Conservation (phyloP, 352 stramenopile genomes). For the Phytophthora sojae region DNA sequence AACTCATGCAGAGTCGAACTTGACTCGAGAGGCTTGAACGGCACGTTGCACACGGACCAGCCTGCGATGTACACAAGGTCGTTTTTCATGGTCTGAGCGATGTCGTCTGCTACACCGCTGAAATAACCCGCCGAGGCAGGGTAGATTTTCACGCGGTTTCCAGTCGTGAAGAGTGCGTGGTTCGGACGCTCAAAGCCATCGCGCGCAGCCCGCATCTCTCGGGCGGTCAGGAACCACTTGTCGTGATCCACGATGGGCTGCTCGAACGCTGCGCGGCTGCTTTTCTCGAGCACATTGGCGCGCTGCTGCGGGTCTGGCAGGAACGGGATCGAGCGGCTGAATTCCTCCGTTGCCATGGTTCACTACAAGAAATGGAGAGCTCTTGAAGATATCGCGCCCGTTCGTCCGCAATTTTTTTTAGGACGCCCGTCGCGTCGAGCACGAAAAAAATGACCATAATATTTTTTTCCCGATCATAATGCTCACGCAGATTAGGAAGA, state of each 20-base stretch:
- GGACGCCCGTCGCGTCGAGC: too few species aligned
- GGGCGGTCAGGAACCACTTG: constrained; percentile 57
- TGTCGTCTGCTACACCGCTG: constrained; percentile 44
- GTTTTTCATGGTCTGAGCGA: constrained; percentile 14
- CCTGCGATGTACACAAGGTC: constrained; percentile 55
- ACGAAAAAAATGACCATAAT: too few species aligned
- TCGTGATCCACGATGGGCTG: constrained; percentile 47
- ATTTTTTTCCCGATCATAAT: too few species aligned
- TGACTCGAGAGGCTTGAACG: constrained; percentile 43
- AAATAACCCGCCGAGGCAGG: constrained; percentile 49
- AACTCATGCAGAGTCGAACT: constrained; percentile 41
- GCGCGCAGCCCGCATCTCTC: constrained; percentile 53
- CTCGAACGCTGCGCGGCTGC: constrained; percentile 14
- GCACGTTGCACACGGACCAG: constrained; percentile 63
- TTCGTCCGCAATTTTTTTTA: too few species aligned
- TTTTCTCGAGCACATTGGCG: constrained; percentile 10
- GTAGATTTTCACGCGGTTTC: constrained; percentile 53
- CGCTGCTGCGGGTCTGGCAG: constrained; percentile 11
- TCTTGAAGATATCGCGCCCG: not conserved
- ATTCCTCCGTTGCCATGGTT: constrained; percentile 1
- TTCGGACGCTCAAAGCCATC: constrained; percentile 38
- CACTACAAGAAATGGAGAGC: not conserved
- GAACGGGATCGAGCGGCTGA: constrained; percentile 17
- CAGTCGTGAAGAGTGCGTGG: constrained; percentile 40
- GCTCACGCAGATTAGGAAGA: too few species aligned